Evolutionary conservation across 495 filamentous ascomycete genomes (phyloP), one percentile per base, ranked within the genome.

Genomic region (Penicillium turbatum): DNA sequence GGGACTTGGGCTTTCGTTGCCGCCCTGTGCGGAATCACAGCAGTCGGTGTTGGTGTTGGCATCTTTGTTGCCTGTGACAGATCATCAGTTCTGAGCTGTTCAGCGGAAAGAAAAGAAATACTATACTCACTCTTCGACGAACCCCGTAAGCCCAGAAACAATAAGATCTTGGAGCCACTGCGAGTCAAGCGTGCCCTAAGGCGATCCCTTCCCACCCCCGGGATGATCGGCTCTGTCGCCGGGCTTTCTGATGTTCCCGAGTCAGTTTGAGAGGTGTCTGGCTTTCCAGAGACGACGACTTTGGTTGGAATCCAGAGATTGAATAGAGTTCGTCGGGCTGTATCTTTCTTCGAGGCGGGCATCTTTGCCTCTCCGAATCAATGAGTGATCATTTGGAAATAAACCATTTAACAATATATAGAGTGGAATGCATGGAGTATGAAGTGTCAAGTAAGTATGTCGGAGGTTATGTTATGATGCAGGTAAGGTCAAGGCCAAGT

Each of bases 221-320:
- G 40, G 24, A 54, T 47, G 19, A 41, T 53, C 26, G 56, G 46
- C 24, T 67, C 66, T 6, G 61, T 59, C 15, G 48, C 51, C 16
- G 63, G 56, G 29, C 51, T 64, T 27, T 71, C 69, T 10, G 72
- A 68, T 35, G 63, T 27, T 13, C 57, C 56, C 9, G 65, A 65
- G 16, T 57, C 55, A n/a, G 53, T 37, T n/a, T 57, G 47, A 32
- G 54, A 57, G 30, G 51, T 30, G 17, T 42, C 39, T 35, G 35
- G 26, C 51, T 62, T 57, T 50, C 42, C 31, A 53, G 19, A 40
- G 27, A 31, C 44, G n/a, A 35, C 48, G 31, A 45, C 39, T 61
- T 61, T 65, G 34, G 35, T 59, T 1, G 59, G 58, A 24, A 51
- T 50, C 61, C 57, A 62, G 48, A 65, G 54, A 30, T 46, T 48